These are phyloP conservation scores for Lithospermum erythrorhizon DNA, from an alignment of 257 asterid genomes.

Conservation along the genomic window DNA sequence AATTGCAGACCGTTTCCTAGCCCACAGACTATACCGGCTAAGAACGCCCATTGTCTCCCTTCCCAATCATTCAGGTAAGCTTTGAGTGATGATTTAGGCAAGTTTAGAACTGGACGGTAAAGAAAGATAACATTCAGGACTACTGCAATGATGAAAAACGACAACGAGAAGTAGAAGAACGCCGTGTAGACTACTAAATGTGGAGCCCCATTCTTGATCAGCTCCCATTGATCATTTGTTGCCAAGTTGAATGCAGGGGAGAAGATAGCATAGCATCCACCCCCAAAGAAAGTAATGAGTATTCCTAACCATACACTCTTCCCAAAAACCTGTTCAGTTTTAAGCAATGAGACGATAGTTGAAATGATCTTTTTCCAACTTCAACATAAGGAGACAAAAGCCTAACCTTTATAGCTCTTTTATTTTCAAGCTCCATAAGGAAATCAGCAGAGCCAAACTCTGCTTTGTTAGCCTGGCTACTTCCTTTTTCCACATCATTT, in stretches of 20 bases:
- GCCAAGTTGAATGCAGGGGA: slow-evolving; percentile 52
- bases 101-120: slow-evolving; percentile 31
- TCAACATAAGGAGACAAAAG: slow-evolving; percentile 1
- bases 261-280: slow-evolving; percentile 33
- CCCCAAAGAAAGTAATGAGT: slow-evolving; percentile 35
- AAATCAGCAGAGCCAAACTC: slow-evolving; percentile 30
- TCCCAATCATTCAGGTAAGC: slow-evolving; percentile 29
- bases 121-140: slow-evolving; percentile 23
- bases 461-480: slow-evolving; percentile 13
- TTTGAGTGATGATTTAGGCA: slow-evolving; percentile 34
- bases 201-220: slow-evolving; percentile 21
- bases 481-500: slow-evolving; percentile 22
- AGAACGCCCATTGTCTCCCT: slow-evolving; percentile 30
- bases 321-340: slow-evolving; percentile 26
- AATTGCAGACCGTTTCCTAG: slow-evolving; percentile 49
- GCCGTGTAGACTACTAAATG: slow-evolving; percentile 35
- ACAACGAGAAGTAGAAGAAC: slow-evolving; percentile 46
- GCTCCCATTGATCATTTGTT: slow-evolving; percentile 37
- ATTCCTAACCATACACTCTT: slow-evolving; percentile 34
- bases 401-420: slow-evolving; percentile 40
- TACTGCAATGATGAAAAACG: slow-evolving; percentile 24
- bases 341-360: background rate
- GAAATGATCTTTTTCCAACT: background rate
- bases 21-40: slow-evolving; percentile 34
- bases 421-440: slow-evolving; percentile 29